Base-by-base conservation (phyloP, 768 basidiomycete genomes). In the Rhodotorula kratochvilovae region DNA sequence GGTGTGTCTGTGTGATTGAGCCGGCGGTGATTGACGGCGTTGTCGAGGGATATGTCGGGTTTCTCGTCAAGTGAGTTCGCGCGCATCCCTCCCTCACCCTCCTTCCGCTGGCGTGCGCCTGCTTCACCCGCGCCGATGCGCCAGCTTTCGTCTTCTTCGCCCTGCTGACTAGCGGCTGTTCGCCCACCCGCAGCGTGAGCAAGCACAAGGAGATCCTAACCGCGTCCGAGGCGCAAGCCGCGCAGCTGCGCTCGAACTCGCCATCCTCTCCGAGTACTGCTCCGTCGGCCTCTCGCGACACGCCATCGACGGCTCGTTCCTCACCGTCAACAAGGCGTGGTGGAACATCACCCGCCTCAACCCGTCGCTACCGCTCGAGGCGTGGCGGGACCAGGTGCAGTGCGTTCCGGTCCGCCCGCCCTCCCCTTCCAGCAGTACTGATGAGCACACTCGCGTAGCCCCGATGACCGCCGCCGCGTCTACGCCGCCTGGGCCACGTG, bases 241-340 rank as follows among this genome's bases (percentile, higher is more conserved):
- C 54, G 1, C 31, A 48, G n/a, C 63, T 70, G 3, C 63, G 46
- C 11, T 29, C 51, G 68, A 70, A 27, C 59, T 65, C 23, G 68
- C 63, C 2, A 39, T 61, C 7, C 43, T 70, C 3, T 50, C 45
- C 25, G 57, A 60, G 10, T 36, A 57, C 3, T 25, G 50, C 23
- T 36, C 42, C 10, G 63, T 65, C 63, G 68, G 68, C 12, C 53
- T 70, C 27, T 33, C 61, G 3, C 53, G 61, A 3, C 46, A 56
- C 46, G 53, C 42, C 10, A 50, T 61, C 50, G 59, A 67, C 29
- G 66, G 66, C 17, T 54, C 25, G 21, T 61, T 67, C 35, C 16
- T 61, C 36, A 67, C 45, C 35, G 67, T 63, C 45, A 68, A 68
- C 67, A 48, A 58, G 29, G 61, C 61, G 5, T 70, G 69, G 69